Conservation (phyloP, 139 green algal genomes). For the Auxenochlorella pyrenoidosa region DNA sequence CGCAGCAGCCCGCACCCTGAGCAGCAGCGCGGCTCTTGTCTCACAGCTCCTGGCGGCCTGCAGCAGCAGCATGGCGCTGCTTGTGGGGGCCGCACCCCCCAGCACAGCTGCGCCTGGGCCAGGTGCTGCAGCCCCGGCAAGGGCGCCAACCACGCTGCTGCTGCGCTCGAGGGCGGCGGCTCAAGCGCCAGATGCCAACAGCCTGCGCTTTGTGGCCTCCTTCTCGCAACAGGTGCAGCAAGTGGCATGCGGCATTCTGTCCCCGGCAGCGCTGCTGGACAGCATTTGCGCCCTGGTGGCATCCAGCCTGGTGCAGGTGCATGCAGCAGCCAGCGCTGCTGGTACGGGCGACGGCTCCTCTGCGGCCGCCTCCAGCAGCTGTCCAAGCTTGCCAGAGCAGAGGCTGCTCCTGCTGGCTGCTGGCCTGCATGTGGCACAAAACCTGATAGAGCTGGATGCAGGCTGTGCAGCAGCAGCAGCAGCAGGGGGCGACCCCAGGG, state of each 20-base stretch:
- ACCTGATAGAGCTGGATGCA: slow-evolving; percentile 16
- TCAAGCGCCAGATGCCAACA: background rate
- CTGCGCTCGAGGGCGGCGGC: background rate
- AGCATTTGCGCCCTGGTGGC: slow-evolving; percentile 12
- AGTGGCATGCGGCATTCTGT: slow-evolving; percentile 26
- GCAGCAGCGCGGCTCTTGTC: background rate
- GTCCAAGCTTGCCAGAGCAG: background rate
- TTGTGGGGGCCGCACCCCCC: background rate
- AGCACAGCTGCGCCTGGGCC: background rate
- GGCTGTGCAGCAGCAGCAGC: background rate
- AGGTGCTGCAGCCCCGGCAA: no score
- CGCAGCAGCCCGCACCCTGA: slow-evolving; percentile 15
- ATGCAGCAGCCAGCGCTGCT: background rate
- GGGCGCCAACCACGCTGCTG: slow-evolving; percentile 2
- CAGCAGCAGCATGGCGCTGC: slow-evolving; percentile 9
- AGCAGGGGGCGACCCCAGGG: background rate
- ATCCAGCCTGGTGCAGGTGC: background rate
- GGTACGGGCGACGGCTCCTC: background rate
- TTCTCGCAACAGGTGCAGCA: slow-evolving; percentile 30
- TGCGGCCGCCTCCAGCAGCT: background rate
- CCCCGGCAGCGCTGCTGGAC: slow-evolving; percentile 4
- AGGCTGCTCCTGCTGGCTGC: slow-evolving; percentile 3
- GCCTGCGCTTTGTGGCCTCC: background rate
- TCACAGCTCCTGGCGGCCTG: slow-evolving; percentile 23
- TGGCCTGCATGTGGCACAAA: slow-evolving; percentile 19